phyloP scores from a whole-genome alignment of 805 yeast genomes.

The Pichia ethanolica region DNA sequence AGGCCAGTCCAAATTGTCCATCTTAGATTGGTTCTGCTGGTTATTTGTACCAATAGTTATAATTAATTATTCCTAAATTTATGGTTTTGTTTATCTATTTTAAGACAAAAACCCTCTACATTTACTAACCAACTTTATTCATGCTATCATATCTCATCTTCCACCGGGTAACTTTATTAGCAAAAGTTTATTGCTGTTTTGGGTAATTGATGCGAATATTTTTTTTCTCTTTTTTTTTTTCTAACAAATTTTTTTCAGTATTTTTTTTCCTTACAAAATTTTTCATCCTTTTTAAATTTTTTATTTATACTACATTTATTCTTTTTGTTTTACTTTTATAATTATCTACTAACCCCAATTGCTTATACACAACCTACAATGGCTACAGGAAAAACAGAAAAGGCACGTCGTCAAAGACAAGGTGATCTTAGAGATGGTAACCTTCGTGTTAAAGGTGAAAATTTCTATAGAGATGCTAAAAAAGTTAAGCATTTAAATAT shows the following conservation, averaged over 20 bases:
- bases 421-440: constrained; percentile 82
- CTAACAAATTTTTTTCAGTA: neutral
- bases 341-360: too few species aligned
- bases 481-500: constrained; percentile 82
- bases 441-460: constrained; percentile 91
- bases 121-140: neutral
- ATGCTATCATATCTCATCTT: neutral
- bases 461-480: constrained; percentile 91
- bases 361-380: constrained; percentile 29
- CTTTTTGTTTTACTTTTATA: too few species aligned
- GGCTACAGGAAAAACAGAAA: constrained; percentile 94
- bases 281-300: neutral
- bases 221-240: neutral
- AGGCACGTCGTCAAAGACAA: constrained; percentile 76
- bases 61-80: too few species aligned
- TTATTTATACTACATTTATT: too few species aligned
- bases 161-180: neutral
- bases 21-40: too few species aligned
- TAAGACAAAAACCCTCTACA: too few species aligned
- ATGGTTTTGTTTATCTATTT: too few species aligned
- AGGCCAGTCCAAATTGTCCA: neutral
- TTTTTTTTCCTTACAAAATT: too few species aligned
- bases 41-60: too few species aligned
- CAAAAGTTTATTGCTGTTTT: neutral
- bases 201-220: neutral